Evolutionary conservation across 768 basidiomycete genomes (phyloP), one percentile per base, ranked within the genome.

Genomic region (Trametes gibbosa): DNA sequence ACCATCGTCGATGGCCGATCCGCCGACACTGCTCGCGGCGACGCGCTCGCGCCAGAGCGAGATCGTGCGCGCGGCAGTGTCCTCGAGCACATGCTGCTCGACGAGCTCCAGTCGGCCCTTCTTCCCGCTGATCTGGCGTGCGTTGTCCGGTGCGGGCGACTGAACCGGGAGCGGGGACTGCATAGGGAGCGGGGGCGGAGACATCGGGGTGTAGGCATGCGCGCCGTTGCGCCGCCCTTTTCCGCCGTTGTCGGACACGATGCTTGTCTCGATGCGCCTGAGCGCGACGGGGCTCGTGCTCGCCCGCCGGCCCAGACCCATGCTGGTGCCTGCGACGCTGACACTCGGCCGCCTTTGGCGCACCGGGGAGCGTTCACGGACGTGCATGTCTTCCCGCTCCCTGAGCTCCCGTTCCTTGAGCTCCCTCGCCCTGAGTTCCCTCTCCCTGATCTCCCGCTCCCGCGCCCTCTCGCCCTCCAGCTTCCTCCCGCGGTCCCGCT

Each of bases 1-100:
- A 10, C 17, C 40, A 40, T 16, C 37, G 27, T 52, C 60, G 50
- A 47, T 35, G 23, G 24, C 39, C 13, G 49, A 32, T 40, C 47
- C 55, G 27, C 62, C 68, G 25, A 50, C 63, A 29, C 56, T 58
- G 47, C 68, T 69, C 64, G 69, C 65, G 45, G 72, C 72, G 23
- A 75, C 73, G 1, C 59, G 57, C 63, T 74, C 72, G 41, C 74
- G 68, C 74, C 74, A 75, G 13, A 73, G 53, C 27, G 73, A 70
- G 50, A 75, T 70, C n/a, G 70, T 74, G 45, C 70, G 69, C 51
- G 68, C 61, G 12, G 74, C 71, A 41, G 69, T 69, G 53, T 75
- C 73, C 58, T 74, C 73, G 39, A 73, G 42, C 27, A 74, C 65
- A 19, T 62, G 63, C 51, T 69, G 63, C 66, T 74, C 70, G 35